These are phyloP conservation scores for Didymella pomorum DNA, from an alignment of 2,329 filamentous ascomycete genomes.

Conservation along the genomic window DNA sequence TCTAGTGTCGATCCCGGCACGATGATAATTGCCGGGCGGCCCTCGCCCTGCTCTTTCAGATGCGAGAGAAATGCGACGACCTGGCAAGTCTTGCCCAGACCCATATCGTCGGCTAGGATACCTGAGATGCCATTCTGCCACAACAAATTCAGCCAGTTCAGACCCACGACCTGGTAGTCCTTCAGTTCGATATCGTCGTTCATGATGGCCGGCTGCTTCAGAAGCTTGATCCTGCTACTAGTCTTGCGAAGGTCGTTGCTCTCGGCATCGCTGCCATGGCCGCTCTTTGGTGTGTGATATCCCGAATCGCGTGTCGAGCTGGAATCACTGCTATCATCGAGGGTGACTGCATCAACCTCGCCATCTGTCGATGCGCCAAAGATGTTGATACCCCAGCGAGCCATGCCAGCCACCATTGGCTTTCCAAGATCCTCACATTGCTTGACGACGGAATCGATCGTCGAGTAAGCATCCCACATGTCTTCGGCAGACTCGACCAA, in stretches of 20 bases:
- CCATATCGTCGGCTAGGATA: constrained; percentile 98
- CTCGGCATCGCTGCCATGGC: constrained; percentile 55
- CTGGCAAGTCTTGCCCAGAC: constrained; percentile 91
- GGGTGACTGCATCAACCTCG: constrained; percentile 67
- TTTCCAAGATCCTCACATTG: constrained; percentile 78
- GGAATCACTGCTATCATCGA: constrained; percentile 54
- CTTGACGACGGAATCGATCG: constrained; percentile 81
- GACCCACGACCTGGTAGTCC: constrained; percentile 89
- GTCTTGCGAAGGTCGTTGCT: constrained; percentile 53
- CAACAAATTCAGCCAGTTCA: constrained; percentile 92
- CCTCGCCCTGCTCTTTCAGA: constrained; percentile 72
- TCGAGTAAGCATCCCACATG: constrained; percentile 81
- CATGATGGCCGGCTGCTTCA: constrained; percentile 80
- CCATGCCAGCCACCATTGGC: constrained; percentile 70
- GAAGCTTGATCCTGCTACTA: constrained; percentile 52
- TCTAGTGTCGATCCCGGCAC: constrained; percentile 93
- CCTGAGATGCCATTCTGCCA: constrained; percentile 82
- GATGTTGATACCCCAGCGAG: constrained; percentile 72
- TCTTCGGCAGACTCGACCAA: constrained; percentile 72
- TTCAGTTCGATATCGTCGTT: constrained; percentile 79
- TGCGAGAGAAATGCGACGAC: constrained; percentile 92
- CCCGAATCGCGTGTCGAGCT: constrained; percentile 67
- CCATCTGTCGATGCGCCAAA: constrained; percentile 67
- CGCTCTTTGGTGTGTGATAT: constrained; percentile 67
- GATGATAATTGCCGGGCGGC: constrained; percentile 81